phyloP scores from a whole-genome alignment of 2,329 filamentous ascomycete species.

The Corynespora cassiicola region DNA sequence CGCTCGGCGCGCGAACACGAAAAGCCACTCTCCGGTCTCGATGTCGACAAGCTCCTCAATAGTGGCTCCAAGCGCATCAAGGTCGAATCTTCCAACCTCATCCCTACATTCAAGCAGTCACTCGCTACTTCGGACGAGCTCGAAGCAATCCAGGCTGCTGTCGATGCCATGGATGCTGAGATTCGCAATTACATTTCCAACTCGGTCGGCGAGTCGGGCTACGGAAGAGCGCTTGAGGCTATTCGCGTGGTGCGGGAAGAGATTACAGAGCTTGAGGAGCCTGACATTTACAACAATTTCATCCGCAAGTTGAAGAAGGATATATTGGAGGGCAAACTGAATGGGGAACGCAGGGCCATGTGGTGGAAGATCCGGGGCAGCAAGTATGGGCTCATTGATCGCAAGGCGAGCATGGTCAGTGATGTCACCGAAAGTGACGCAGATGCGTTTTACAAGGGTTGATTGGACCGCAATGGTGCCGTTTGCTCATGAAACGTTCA shows the following conservation, averaged over 20 bases:
- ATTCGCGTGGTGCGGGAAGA: constrained; percentile 80
- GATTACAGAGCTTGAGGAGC: constrained; percentile 76
- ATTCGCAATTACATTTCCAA: constrained; percentile 72
- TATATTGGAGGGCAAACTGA: constrained; percentile 71
- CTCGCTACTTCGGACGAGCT: constrained; percentile 68
- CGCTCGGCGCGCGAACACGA: constrained; percentile 67
- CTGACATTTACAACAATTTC: constrained; percentile 77
- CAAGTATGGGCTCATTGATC: constrained; percentile 76
- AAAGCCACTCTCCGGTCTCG: constrained; percentile 88
- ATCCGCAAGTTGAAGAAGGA: constrained; percentile 74
- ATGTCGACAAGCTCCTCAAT: constrained; percentile 81
- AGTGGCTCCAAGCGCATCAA: constrained; percentile 60
- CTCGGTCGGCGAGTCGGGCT: constrained; percentile 78
- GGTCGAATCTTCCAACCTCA: constrained; percentile 74
- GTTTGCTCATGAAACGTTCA: too few relatives aligned
- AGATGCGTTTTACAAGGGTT: constrained; percentile 44
- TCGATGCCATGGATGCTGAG: constrained; percentile 76
- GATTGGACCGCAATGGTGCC: not conserved
- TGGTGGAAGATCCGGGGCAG: constrained; percentile 76
- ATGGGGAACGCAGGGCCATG: constrained; percentile 80
- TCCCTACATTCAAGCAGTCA: constrained; percentile 89
- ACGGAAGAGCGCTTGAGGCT: constrained; percentile 76
- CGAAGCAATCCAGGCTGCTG: constrained; percentile 68
- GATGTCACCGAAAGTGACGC: constrained; percentile 74
- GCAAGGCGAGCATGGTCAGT: constrained; percentile 66